These are phyloP conservation scores for Phytopythium ostracodes DNA, from an alignment of 352 stramenopile species.

Conservation along the genomic window DNA sequence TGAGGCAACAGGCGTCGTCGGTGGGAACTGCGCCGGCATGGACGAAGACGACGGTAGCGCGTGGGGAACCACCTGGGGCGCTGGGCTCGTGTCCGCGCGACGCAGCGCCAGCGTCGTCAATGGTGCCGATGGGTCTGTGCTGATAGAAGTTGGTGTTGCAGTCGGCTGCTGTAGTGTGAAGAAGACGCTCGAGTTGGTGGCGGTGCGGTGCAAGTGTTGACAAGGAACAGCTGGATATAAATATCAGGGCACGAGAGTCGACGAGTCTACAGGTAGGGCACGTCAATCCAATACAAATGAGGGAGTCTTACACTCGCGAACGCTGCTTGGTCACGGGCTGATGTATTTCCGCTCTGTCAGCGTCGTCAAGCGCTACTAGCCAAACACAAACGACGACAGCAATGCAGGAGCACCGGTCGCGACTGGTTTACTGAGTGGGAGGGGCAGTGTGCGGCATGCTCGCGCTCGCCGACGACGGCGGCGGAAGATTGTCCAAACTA, in stretches of 20 bases:
- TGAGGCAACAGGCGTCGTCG: neutral
- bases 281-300: too few relatives aligned
- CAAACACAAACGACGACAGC: neutral
- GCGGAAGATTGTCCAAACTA: constrained; percentile 31
- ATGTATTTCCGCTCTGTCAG: neutral
- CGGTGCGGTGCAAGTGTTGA: neutral
- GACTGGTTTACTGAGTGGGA: neutral
- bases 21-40: constrained; percentile 1
- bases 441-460: neutral
- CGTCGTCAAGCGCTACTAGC: neutral
- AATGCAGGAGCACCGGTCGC: neutral
- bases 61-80: neutral
- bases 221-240: neutral
- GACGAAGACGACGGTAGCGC: neutral
- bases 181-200: too few relatives aligned
- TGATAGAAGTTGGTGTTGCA: too few relatives aligned
- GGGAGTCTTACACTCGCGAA: neutral
- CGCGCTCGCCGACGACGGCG: constrained; percentile 6
- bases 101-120: neutral
- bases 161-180: too few relatives aligned
- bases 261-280: neutral
- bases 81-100: neutral
- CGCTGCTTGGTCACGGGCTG: neutral
- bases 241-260: neutral
- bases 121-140: neutral